These are phyloP conservation scores for Macrophomina tecta DNA, from an alignment of 2,329 filamentous ascomycete genomes.

Conservation along the genomic window DNA sequence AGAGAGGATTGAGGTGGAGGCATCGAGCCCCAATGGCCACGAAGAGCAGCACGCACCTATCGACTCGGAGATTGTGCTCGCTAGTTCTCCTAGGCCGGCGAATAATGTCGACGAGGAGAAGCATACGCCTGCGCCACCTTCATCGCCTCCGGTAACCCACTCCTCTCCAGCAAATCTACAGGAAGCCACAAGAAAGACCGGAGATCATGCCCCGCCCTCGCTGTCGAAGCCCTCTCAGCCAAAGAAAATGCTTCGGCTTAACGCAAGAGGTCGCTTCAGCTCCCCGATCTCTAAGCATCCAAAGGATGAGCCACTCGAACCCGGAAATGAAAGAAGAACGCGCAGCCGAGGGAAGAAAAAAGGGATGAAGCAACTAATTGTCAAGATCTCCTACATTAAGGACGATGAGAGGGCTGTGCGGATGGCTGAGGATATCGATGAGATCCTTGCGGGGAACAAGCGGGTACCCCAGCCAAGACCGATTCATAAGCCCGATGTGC, in stretches of 20 bases:
- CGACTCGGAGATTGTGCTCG: not conserved
- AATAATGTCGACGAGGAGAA: not conserved
- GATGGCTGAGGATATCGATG: conserved; percentile 66
- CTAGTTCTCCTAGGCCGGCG: not conserved
- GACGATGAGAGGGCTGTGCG: conserved; percentile 53
- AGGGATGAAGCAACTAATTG: conserved; percentile 49
- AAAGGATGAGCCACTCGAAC: conserved; percentile 29
- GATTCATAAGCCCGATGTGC: not conserved
- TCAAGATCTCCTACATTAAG: conserved; percentile 65
- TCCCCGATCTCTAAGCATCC: conserved; percentile 47
- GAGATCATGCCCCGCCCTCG: not conserved
- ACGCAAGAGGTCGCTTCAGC: conserved; percentile 53
- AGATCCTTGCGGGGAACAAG: conserved; percentile 60
- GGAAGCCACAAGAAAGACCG: not conserved
- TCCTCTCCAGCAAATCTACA: not conserved
- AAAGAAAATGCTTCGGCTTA: conserved; percentile 49
- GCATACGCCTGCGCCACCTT: not conserved
- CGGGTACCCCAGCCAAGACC: conserved; percentile 35
- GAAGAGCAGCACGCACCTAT: not conserved
- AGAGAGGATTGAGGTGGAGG: conserved; percentile 1
- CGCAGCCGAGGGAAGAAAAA: conserved; percentile 35
- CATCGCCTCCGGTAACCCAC: conserved; percentile 2
- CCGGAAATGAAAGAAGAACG: conserved; percentile 47
- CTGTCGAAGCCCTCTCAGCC: conserved; percentile 33
- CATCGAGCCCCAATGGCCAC: not conserved